phyloP scores from a whole-genome alignment of 78 protist species.

The Tieghemostelium lacteum region DNA sequence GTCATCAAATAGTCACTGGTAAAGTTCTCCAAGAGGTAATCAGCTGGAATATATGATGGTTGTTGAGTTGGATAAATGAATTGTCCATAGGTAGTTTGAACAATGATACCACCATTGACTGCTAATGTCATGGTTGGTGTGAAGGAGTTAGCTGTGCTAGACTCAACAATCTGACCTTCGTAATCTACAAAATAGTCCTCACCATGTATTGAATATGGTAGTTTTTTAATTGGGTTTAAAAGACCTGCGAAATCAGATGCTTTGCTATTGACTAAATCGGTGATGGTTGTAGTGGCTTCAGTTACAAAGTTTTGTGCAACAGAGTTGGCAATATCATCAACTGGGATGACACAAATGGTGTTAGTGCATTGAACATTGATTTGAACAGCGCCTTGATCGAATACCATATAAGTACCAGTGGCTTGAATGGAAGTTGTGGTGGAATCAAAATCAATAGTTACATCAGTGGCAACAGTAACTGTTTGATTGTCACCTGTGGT shows the following conservation, averaged over 20 bases:
- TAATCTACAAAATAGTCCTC: not conserved
- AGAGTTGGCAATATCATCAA: constrained; percentile 15
- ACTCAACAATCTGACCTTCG: constrained; percentile 2
- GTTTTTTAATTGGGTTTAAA: constrained; percentile 5
- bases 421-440: not conserved
- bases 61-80: constrained; percentile 17
- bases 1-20: not conserved
- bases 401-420: not conserved
- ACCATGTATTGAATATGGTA: constrained; percentile 10
- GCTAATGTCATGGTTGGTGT: constrained; percentile 11
- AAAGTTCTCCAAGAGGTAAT: not conserved
- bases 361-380: constrained; percentile 11
- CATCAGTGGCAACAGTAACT: not conserved
- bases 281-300: not conserved
- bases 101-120: constrained; percentile 26
- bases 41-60: constrained; percentile 17
- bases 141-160: not conserved
- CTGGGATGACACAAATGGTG: constrained; percentile 20
- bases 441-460: not conserved
- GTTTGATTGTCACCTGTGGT: not conserved
- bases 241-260: constrained; percentile 2
- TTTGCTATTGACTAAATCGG: not conserved
- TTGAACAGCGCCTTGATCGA: not conserved
- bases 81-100: not conserved
- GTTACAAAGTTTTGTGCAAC: constrained; percentile 28